Percentiles rank a stretch among this genome's conserved stretches.
Evolutionary conservation across 768 basidiomycete genomes (phyloP).

Genomic region (Lactarius deliciosus): DNA sequence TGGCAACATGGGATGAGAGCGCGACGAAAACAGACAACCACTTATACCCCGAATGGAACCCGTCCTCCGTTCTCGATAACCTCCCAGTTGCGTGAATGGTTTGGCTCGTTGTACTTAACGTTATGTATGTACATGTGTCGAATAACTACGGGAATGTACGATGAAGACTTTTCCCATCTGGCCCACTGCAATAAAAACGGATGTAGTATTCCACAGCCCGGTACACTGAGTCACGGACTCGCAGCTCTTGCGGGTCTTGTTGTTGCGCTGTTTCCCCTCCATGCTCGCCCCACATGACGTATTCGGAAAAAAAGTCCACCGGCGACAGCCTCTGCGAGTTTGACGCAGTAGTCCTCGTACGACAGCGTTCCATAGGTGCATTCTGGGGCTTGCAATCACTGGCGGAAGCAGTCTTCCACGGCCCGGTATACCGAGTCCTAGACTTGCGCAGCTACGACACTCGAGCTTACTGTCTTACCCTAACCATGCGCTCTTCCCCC

Average conservation of each 20-base stretch:
- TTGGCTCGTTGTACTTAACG: background rate
- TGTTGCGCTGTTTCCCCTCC: no score
- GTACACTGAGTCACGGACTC: no score
- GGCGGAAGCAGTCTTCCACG: background rate
- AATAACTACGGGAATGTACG: background rate
- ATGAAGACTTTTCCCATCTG: background rate
- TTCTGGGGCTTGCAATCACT: no score
- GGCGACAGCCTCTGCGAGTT: no score
- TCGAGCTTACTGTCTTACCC: background rate
- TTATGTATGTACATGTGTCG: background rate
- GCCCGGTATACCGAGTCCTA: background rate
- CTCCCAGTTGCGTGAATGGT: background rate
- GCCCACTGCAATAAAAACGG: no score
- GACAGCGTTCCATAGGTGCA: no score
- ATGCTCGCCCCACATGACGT: no score
- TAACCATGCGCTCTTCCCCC: conserved; percentile 46
- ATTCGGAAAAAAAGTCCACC: no score
- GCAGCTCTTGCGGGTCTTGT: no score
- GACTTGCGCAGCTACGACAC: background rate
- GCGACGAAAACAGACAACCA: conserved; percentile 13
- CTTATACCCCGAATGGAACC: conserved; percentile 31
- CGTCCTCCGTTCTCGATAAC: conserved; percentile 23
- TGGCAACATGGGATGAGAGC: background rate
- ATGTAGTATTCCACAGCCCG: no score
- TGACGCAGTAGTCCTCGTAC: no score